A percentile compares a stretch with the other conserved stretches of the same genome.
phyloP scores from a whole-genome alignment of 306 rosid species.

The cucumber (Cucumis sativus) region Cucumber_9930_V3 NC_026656.2:3133001-3133500 shows the following conservation, averaged over 20 bases:
- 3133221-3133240: constrained; percentile 70
- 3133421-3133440: constrained; percentile 82
- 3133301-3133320: constrained; percentile 89
- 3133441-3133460: constrained; percentile 75
- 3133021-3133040: neutral
- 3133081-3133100: constrained; percentile 2
- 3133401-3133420: constrained; percentile 92
- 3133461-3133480: constrained; percentile 73
- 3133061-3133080: neutral
- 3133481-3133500: constrained; percentile 66
- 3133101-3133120: neutral
- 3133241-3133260: constrained; percentile 76
- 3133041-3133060: neutral
- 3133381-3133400: constrained; percentile 83
- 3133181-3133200: neutral
- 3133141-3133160: too few relatives aligned
- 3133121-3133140: neutral
- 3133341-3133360: constrained; percentile 95
- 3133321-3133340: constrained; percentile 58
- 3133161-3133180: neutral
- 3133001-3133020: neutral
- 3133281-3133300: constrained; percentile 94
- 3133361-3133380: constrained; percentile 90
- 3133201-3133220: constrained; percentile 45
- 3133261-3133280: constrained; percentile 86